Base-by-base conservation (phyloP, 345 rosid species). In the Populus alba region DNA sequence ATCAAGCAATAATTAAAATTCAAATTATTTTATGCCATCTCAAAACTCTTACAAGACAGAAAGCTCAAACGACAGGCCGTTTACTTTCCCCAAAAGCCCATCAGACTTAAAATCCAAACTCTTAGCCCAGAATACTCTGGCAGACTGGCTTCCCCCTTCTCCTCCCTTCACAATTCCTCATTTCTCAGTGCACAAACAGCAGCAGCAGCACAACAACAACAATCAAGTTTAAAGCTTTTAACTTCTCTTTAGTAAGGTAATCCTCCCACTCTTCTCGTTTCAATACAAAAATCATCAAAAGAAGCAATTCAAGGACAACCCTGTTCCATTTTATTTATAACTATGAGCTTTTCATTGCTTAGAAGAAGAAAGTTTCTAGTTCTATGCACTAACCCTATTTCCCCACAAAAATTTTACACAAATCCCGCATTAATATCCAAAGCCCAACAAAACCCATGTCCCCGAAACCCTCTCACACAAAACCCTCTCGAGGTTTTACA, bases 291-390 rank as follows among this genome's bases (percentile, higher is more conserved):
- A 20, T 55, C 25, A 22, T 55, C 12, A 53, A 22, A 55, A 55
- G 25, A 7, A 22, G 11, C 61, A 55, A 55, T 55, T 55, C 70
- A 33, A 66, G 41, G 22, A 27, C 35, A 66, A 8, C 70, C 39
- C 38, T 23, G 10, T 29, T 68, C 38, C 20, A 16, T 76, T 68
- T 55, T 41, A 8, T 25, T 11, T 7, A 47, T 71, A 43, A 78
- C 27, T 7, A 83, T 83, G 85, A 83, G 80, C 63, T 73, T 77
- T 17, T 67, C 72, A 27, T 33, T 69, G 66, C 78, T 74, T 35
- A 69, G 82, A 53, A 75, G 79, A 37, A 75, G 83, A 38, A 77
- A 78, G 9, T 35, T 38, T 25, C 63, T 74, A 23, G 6, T n/a
- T 8, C 22, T 71, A n/a, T 53, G 65, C 27, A 38, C 31, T 17